A percentile compares a stretch with the other conserved stretches of the same genome.
These are phyloP conservation scores for Melanogaster broomeanus DNA, from an alignment of 768 basidiomycete species.

Conservation along the genomic window DNA sequence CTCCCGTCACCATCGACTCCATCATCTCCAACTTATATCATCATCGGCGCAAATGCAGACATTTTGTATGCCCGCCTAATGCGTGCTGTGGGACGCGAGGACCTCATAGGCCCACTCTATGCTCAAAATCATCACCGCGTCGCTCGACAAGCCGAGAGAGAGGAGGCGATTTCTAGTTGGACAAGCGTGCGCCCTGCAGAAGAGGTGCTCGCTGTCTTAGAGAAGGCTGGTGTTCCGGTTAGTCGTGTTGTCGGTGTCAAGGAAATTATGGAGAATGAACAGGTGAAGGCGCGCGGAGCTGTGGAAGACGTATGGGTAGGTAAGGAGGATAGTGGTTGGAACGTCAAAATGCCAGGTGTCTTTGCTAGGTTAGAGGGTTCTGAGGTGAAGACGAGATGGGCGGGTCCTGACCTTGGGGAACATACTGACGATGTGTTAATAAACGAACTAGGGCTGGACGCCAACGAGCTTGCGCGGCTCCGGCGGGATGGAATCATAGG, in stretches of 20 bases:
- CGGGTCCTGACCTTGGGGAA: constrained; percentile 65
- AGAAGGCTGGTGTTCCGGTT: constrained; percentile 57
- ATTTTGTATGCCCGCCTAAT: constrained; percentile 69
- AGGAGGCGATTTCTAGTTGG: constrained; percentile 62
- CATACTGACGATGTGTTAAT: constrained; percentile 55
- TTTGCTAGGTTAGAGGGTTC: constrained; percentile 65
- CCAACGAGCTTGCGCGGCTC: constrained; percentile 39
- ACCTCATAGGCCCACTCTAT: constrained; percentile 57
- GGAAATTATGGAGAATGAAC: constrained; percentile 62
- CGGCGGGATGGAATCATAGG: constrained; percentile 44
- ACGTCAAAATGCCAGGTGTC: constrained; percentile 66
- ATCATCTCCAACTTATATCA: constrained; percentile 52
- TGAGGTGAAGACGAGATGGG: constrained; percentile 61
- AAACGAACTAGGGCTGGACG: constrained; percentile 42
- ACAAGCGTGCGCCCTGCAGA: constrained; percentile 50
- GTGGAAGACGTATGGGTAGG: constrained; percentile 61
- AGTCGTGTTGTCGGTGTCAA: constrained; percentile 64
- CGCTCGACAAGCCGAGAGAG: constrained; percentile 50
- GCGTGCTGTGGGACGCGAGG: constrained; percentile 57
- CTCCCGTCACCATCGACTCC: constrained; percentile 45
- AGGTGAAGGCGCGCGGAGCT: constrained; percentile 53
- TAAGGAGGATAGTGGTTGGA: constrained; percentile 48
- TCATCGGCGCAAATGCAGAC: constrained; percentile 75
- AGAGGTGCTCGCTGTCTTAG: constrained; percentile 53
- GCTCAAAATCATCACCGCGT: constrained; percentile 46